Evolutionary conservation across 805 yeast genomes (phyloP), one percentile per base, ranked within the genome.

Genomic region (Sungouiella blattae): DNA sequence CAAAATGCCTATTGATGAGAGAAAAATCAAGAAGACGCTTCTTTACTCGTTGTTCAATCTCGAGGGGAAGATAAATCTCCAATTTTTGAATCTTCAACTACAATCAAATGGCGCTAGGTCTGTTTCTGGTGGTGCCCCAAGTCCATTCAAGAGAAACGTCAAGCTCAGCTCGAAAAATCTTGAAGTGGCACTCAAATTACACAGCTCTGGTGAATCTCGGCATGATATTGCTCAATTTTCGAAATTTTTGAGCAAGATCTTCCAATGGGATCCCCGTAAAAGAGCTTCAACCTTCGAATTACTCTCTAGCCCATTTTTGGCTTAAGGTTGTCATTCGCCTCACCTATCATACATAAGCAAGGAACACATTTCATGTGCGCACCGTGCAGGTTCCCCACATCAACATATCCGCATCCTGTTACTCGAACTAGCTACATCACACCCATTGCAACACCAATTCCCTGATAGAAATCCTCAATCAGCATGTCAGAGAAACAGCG

Each of bases 11-110:
- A 40, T 43, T 12, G 62, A 58, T 37, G 72, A 66, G 33, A 60
- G 57, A 34, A 44, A 57, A 11, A 49, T 58, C 9, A 57, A 56
- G 37, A 62, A 54, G 34, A 60, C 69, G 0, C 43, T 63, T 11
- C 47, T 68, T n/a, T 65, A 56, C 37, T 60, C 62, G 3, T 43
- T 67, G 12, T 68, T 67, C 40, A 69, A 64, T 36, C 37, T 50
- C 17, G 60, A 61, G 22, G 73, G 73, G 5, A 64, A 60, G 33
- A 43, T 67, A 24, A 65, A 63, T 35, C 40, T 65, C 22, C 57
- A 55, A 20, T 53, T 57, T 30, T 47, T 67, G 32, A 64, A 64
- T 27, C 42, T 49, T 25, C 55, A 55, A 35, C 44, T 50, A 11
- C 53, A 44, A 28, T 46, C 45, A 6, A 20, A 16, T n/a, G 28